Evolutionary conservation across 2,329 filamentous ascomycete genomes (phyloP).

Genomic region (Penicillium brasilianum): DNA sequence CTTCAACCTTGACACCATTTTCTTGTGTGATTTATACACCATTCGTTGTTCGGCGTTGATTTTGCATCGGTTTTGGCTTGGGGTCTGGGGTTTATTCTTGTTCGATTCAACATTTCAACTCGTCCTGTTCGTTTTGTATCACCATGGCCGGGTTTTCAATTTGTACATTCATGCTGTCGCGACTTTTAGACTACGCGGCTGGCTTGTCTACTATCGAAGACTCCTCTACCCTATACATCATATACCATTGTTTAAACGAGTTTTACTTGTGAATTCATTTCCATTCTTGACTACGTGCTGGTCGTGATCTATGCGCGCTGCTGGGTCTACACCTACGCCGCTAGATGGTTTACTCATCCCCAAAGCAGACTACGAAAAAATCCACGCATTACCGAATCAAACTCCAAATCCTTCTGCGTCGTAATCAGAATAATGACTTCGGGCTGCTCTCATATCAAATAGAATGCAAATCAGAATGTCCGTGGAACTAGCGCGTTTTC

Average conservation of each 20-base stretch:
- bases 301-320: slow-evolving; percentile 7
- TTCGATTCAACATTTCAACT: slow-evolving; percentile 23
- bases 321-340: neutral
- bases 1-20: neutral
- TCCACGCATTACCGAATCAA: neutral
- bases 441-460: neutral
- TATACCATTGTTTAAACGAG: neutral
- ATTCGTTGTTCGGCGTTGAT: slow-evolving; percentile 20
- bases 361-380: neutral
- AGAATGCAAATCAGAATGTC: slow-evolving; percentile 11
- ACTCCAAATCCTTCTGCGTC: neutral
- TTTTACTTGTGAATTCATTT: neutral
- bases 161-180: slow-evolving; percentile 12
- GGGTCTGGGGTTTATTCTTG: slow-evolving; percentile 15
- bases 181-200: neutral
- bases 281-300: slow-evolving; percentile 4
- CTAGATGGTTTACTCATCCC: neutral
- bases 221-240: neutral
- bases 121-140: slow-evolving; percentile 21
- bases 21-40: neutral
- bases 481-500: neutral
- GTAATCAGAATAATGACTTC: slow-evolving; percentile 1
- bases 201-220: neutral
- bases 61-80: slow-evolving; percentile 26
- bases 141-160: slow-evolving; percentile 19